Evolutionary conservation across 202 grass and related monocot species (phyloP).

Genomic region (Schoenoplectus triqueter): DNA sequence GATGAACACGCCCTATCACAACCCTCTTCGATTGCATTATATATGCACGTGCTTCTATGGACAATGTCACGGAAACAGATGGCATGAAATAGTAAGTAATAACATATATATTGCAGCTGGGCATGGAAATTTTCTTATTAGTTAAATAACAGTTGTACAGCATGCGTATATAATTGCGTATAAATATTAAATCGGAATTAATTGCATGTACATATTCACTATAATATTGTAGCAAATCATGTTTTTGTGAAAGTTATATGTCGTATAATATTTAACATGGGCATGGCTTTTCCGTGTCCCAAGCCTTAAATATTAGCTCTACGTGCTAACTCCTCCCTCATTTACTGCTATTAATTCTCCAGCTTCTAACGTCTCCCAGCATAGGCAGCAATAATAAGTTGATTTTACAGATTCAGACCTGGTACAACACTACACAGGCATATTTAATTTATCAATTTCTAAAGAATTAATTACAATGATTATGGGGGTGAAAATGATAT

Average conservation of each 20-base stretch:
- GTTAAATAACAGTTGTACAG: background rate
- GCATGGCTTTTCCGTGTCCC: slow-evolving; percentile 29
- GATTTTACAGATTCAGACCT: background rate
- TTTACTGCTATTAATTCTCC: background rate
- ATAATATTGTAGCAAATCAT: background rate
- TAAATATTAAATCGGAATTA: background rate
- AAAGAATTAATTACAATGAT: background rate
- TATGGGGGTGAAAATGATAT: background rate
- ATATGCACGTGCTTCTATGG: no score
- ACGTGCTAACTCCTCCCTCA: background rate
- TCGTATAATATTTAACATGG: slow-evolving; percentile 20
- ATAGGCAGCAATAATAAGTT: background rate
- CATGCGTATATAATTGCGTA: background rate
- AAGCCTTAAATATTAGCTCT: slow-evolving; percentile 9
- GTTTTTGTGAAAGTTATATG: background rate
- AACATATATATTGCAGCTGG: background rate
- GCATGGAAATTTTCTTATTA: background rate
- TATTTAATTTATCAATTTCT: background rate
- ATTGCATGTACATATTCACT: background rate
- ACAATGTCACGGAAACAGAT: no score
- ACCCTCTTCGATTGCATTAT: no score
- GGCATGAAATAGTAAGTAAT: no score
- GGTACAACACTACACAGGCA: background rate
- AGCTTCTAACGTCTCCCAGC: background rate
- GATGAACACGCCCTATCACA: no score